Evolutionary conservation across 441 rosid species (phyloP).

Genomic region (Brassica hybrid): DNA sequence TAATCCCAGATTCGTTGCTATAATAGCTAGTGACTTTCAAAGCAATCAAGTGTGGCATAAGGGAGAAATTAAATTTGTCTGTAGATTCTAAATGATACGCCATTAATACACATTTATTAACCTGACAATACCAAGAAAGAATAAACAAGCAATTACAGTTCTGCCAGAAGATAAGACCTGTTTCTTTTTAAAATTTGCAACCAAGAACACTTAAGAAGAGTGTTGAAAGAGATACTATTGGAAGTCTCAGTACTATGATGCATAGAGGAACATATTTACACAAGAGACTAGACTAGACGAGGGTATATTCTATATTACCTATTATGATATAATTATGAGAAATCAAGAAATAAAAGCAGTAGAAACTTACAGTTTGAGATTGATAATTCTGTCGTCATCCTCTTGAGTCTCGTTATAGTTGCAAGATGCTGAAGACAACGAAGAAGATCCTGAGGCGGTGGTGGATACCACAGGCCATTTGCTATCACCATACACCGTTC

Average conservation of each 20-base stretch:
- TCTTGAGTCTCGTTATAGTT: constrained; percentile 38
- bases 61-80: not conserved
- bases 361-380: constrained; percentile 75
- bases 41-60: constrained; percentile 26
- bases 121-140: constrained; percentile 9
- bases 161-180: not conserved
- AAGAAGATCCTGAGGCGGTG: constrained; percentile 33
- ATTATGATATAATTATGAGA: not conserved
- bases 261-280: not conserved
- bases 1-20: constrained; percentile 16
- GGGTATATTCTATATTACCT: not conserved
- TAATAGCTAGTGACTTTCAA: constrained; percentile 20
- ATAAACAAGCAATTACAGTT: not conserved
- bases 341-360: not conserved
- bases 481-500: constrained; percentile 17
- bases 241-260: not conserved
- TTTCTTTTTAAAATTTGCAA: not conserved
- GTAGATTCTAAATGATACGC: constrained; percentile 28
- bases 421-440: constrained; percentile 38
- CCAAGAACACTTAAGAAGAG: not conserved
- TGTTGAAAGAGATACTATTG: not conserved
- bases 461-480: constrained; percentile 16
- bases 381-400: constrained; percentile 54
- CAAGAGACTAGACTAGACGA: not conserved
- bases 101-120: constrained; percentile 23